Conservation (phyloP, 495 filamentous ascomycete species). For the Aspergillus hancockii region DNA sequence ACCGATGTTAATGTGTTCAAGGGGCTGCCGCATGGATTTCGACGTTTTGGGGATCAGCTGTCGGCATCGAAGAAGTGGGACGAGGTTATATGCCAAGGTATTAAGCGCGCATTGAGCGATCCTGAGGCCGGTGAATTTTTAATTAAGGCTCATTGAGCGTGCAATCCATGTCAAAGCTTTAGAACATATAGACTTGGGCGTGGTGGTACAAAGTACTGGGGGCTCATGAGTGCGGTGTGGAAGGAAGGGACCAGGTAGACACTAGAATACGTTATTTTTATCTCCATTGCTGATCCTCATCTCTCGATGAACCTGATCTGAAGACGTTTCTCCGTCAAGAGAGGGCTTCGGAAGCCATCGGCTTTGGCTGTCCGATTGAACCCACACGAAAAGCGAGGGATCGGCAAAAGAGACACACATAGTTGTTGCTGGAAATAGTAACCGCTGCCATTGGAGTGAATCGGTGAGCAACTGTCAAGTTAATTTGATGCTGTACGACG, state of each 20-base stretch:
- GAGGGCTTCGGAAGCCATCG: not conserved
- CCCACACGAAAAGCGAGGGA: not conserved
- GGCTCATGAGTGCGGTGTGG: too few relatives aligned
- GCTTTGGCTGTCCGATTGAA: not conserved
- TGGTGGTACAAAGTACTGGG: not conserved
- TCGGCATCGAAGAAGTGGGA: constrained; percentile 43
- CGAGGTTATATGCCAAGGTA: constrained; percentile 39
- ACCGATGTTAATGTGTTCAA: constrained; percentile 43
- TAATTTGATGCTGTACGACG: not conserved
- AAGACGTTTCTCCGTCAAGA: not conserved
- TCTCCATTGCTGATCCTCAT: not conserved
- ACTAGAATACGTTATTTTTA: not conserved
- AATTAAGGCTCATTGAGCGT: constrained; percentile 32
- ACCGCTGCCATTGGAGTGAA: not conserved
- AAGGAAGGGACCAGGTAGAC: not conserved
- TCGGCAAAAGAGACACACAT: not conserved
- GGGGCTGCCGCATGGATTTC: constrained; percentile 51
- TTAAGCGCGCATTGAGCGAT: constrained; percentile 39
- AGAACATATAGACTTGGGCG: not conserved
- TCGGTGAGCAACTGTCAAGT: too few relatives aligned
- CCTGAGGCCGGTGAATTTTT: constrained; percentile 32
- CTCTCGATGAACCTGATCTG: not conserved
- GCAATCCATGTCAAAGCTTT: not conserved
- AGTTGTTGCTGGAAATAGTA: not conserved
- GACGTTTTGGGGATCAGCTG: constrained; percentile 36